Conservation (phyloP, 306 rosid genomes). For the Glycine tomentella region DNA sequence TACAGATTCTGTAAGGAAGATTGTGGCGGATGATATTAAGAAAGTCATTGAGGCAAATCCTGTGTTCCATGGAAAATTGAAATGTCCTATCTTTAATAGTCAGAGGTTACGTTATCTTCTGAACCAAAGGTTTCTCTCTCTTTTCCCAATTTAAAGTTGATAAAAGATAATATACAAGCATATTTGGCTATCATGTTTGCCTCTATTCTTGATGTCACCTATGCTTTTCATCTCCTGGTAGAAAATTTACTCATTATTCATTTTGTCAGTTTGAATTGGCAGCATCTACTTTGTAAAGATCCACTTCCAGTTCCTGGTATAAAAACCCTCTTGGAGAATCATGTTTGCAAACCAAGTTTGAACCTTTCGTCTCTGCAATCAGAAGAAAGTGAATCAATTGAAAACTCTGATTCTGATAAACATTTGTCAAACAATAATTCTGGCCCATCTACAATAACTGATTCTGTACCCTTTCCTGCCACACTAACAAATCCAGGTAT, state of each 20-base stretch:
- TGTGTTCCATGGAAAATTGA: conserved; percentile 14
- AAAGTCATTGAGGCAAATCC: conserved; percentile 42
- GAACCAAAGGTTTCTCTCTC: conserved; percentile 47
- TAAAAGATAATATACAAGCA: neutral
- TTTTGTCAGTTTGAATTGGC: conserved; percentile 49
- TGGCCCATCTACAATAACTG: conserved; percentile 19
- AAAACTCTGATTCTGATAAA: conserved; percentile 3
- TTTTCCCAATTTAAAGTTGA: conserved; percentile 11
- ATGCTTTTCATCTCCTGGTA: neutral
- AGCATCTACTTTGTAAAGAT: conserved; percentile 22
- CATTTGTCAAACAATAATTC: conserved; percentile 4
- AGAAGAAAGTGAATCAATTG: conserved; percentile 4
- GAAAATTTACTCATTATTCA: conserved; percentile 34
- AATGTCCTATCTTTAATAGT: conserved; percentile 11
- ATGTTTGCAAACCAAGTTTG: neutral
- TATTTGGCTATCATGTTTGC: neutral
- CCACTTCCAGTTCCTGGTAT: conserved; percentile 4
- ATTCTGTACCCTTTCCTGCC: neutral
- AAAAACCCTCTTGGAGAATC: conserved; percentile 37
- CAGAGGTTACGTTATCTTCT: conserved; percentile 39
- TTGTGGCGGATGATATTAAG: conserved; percentile 10
- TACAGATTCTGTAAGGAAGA: conserved; percentile 36
- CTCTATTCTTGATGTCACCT: neutral
- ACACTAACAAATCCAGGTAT: conserved; percentile 5
- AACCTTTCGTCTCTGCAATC: neutral